These are phyloP conservation scores for Cystofilobasidium bisporidii DNA, from an alignment of 768 basidiomycete species.

Conservation along the genomic window DNA sequence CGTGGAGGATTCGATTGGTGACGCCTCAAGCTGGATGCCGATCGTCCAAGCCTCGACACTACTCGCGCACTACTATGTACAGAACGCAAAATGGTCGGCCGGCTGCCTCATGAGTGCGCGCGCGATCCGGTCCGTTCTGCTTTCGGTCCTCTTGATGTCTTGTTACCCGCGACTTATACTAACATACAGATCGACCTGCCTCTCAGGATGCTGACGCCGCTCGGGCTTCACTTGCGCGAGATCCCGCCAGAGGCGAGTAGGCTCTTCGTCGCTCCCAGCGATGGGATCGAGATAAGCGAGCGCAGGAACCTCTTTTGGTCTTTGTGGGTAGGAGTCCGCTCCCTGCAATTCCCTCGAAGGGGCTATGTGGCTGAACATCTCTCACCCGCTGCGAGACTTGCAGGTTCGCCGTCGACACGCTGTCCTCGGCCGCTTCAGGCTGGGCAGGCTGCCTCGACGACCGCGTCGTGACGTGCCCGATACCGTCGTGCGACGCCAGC, in stretches of 20 bases:
- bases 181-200: no score
- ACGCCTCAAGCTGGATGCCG: background rate
- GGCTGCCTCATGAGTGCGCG: background rate
- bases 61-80: conserved; percentile 5
- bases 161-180: no score
- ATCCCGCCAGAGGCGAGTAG: conserved; percentile 55
- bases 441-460: conserved; percentile 66
- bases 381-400: background rate
- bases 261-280: conserved; percentile 55
- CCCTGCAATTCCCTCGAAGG: background rate
- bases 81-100: background rate
- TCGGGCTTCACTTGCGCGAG: conserved; percentile 62
- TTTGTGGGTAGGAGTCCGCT: conserved; percentile 40
- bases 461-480: conserved; percentile 59
- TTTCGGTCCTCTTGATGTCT: background rate
- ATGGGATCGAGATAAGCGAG: conserved; percentile 56
- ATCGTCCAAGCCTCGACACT: conserved; percentile 4
- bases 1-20: background rate
- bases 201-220: background rate
- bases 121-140: background rate
- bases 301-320: conserved; percentile 66
- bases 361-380: background rate
- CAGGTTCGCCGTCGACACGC: conserved; percentile 53
- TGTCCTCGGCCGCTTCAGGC: conserved; percentile 57
- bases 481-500: conserved; percentile 52